Base-by-base conservation (phyloP, 2,329 filamentous ascomycete species). In the Aspergillus novoparasiticus region DNA sequence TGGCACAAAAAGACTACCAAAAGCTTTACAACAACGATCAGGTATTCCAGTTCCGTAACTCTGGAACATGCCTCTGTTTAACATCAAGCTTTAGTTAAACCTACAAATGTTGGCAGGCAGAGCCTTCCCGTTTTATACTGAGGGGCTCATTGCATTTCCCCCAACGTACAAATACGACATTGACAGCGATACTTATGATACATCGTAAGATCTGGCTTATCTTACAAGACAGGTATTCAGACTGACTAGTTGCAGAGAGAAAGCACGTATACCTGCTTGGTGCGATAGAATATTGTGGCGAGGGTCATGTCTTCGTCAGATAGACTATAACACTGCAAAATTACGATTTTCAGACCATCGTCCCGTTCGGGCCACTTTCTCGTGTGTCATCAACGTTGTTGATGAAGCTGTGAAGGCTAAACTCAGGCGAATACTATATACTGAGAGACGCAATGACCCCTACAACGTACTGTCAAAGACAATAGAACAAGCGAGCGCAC, bases 81-180 rank as follows among this genome's bases (percentile, higher is more conserved):
- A 55, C n/a, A 12, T 30, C 32, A n/a, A 14, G 41, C 26, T 14
- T 45, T 66, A 92, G 88, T 85, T 99, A 61, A 97, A 98, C 75
- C 82, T 98, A 10, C 94, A 98, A 82, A 99, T 98, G 95, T 89
- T 97, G 57, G 91, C 92, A 59, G 95, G 94, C 0, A 84, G 93
- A 51, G 89, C 92, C 0, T 99, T 99, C 71, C 92, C 89, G 1
- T 96, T 90, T 75, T 99, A 98, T 77, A 94, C 92, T 0, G 95
- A 99, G 79, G 90, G 91, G 6, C 87, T 87, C 60, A 96, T 98
- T 68, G 90, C 85, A 1, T 99, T 99, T 75, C 85, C 91, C 72
- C 95, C 95, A 0, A 99, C 95, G 0, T 99, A 99, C 82, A 97
- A 96, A 78, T 99, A 92, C 74, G 92, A 99, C 75, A 83, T 97